Evolutionary conservation across 257 asterid genomes (phyloP), one percentile per base, ranked within the genome.

Genomic region (Voacanga thouarsii): DNA sequence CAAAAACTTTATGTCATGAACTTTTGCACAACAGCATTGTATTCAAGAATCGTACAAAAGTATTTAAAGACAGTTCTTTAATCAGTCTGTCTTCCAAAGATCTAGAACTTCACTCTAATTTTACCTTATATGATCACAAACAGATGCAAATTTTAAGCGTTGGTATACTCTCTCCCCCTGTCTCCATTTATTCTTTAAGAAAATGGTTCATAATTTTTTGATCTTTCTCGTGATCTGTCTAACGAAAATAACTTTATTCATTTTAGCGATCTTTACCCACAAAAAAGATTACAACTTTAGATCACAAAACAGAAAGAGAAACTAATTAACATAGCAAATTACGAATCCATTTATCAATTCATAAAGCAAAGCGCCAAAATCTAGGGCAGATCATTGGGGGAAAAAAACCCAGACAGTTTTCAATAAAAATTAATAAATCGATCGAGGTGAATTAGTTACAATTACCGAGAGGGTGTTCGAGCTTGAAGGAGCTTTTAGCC

Each of bases 401-500:
- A 18, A 53, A 18, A 53, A 14, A 16, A 50, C 3, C 39, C 4
- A 33, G 11, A 21, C 23, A 51, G 11, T 16, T 16, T 53, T 53
- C 59, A 28, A 44, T 12, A 51, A 24, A 19, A 74, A 1, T 16
- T 5, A 21, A 8, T 0, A 21, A 78, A n/a, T 30, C 15, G 12
- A 45, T n/a, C 19, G 5, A 55, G 33, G 6, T 18, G n/a, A 47
- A 30, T 33, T 33, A 51, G 45, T 6, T 28, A 77, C 1, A 69
- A 30, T 75, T 75, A 84, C 88, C 88, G 56, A 79, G 88, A 24
- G 88, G 88, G 44, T 84, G 85, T 76, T 84, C 85, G 33, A 84
- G 79, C 83, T 84, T 84, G 84, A 84, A 84, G 80, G 88, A 79
- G 77, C 84, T 81, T 74, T 84, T 84, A 26, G 88, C 85, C 88